Evolutionary conservation across 2,329 filamentous ascomycete genomes (phyloP).

Genomic region (Venturia carpophila): DNA sequence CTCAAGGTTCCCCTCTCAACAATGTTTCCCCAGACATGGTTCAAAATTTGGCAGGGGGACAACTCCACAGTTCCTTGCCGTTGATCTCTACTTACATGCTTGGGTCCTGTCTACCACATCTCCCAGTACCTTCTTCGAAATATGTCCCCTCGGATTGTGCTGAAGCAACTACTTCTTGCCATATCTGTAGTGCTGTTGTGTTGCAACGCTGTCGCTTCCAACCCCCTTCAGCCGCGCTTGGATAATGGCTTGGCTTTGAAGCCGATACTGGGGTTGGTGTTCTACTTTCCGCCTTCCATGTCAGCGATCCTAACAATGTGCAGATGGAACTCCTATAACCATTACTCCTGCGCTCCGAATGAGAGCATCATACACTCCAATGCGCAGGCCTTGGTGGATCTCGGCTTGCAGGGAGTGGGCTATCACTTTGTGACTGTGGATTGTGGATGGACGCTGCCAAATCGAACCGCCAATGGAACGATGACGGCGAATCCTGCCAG

Average conservation of each 20-base stretch:
- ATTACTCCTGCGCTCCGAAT: neutral
- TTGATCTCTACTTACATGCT: neutral
- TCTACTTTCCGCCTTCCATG: neutral
- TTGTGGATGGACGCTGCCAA: conserved; percentile 44
- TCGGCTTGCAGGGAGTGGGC: conserved; percentile 40
- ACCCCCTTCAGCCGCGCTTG: neutral
- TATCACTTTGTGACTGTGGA: conserved; percentile 47
- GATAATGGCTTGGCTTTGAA: neutral
- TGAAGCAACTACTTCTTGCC: neutral
- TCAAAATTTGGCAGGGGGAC: neutral
- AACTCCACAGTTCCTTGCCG: neutral
- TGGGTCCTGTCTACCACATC: neutral
- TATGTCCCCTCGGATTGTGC: neutral
- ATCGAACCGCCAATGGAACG: conserved; percentile 35
- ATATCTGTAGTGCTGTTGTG: neutral
- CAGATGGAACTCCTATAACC: conserved; percentile 1
- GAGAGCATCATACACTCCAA: conserved; percentile 3
- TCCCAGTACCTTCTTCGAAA: neutral
- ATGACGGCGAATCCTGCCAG: conserved; percentile 28
- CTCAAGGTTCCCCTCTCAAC: neutral
- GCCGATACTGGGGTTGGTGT: neutral
- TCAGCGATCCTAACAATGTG: neutral
- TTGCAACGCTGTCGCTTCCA: neutral
- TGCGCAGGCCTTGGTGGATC: conserved; percentile 33
- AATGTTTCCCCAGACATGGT: neutral